A percentile compares a stretch with the other conserved stretches of the same genome.
Conservation (phyloP, 208 protist genomes). For the Jaenimonas drosophilae region DNA sequence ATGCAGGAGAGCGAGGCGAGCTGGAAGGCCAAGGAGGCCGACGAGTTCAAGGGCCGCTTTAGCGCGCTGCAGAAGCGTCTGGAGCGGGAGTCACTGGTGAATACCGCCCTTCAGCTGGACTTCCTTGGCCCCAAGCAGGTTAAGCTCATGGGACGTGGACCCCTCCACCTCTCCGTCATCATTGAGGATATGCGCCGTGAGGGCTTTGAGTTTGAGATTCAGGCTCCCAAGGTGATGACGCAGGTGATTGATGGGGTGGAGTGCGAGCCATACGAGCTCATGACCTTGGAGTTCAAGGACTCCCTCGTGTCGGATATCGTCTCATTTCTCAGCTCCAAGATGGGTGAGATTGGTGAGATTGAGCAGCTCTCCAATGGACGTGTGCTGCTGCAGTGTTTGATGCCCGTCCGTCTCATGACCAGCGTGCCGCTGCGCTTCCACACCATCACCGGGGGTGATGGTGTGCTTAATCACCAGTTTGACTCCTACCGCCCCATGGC, state of each 20-base stretch:
- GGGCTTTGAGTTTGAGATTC: conserved; percentile 95
- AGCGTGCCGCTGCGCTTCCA: conserved; percentile 79
- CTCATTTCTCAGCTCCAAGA: conserved; percentile 78
- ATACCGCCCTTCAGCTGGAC: conserved; percentile 85
- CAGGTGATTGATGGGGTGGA: conserved; percentile 59
- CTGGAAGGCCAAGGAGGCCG: conserved; percentile 87
- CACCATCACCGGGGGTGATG: conserved; percentile 80
- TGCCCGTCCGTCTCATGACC: conserved; percentile 83
- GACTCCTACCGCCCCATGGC: conserved; percentile 73
- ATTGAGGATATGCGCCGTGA: conserved; percentile 97
- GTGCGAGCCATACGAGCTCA: conserved; percentile 82
- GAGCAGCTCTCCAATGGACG: conserved; percentile 64
- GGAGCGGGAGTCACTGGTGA: conserved; percentile 89
- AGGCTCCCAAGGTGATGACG: conserved; percentile 89
- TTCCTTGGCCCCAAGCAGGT: conserved; percentile 36
- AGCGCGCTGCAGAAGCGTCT: conserved; percentile 60
- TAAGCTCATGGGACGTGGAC: conserved; percentile 90
- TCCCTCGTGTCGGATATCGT: conserved; percentile 58
- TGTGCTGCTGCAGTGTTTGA: conserved; percentile 75
- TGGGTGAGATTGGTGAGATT: conserved; percentile 86
- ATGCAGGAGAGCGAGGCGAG: conserved; percentile 84
- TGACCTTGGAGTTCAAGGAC: conserved; percentile 78
- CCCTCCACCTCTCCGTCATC: conserved; percentile 96
- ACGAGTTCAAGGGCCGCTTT: conserved; percentile 68
- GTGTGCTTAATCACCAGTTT: conserved; percentile 85